phyloP scores from a whole-genome alignment of 257 asterid species.

The Solanum ossicruentum region DNA sequence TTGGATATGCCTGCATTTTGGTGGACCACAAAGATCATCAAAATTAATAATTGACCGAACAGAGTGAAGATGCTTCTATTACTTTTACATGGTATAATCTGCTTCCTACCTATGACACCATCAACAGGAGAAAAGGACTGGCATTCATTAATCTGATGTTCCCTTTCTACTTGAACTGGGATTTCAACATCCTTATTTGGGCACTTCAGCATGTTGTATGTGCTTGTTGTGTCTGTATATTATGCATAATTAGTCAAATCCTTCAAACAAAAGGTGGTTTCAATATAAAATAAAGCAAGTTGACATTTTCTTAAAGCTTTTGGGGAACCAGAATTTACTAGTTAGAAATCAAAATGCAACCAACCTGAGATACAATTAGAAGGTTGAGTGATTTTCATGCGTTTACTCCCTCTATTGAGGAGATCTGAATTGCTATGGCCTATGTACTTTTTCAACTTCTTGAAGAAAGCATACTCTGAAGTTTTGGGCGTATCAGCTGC shows the following conservation, averaged over 20 bases:
- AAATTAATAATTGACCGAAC: not conserved
- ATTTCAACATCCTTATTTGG: slow-evolving; percentile 8
- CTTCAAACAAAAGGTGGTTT: not conserved
- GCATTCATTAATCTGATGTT: slow-evolving; percentile 13
- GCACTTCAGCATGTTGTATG: slow-evolving; percentile 11
- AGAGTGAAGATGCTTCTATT: not conserved
- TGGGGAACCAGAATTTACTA: not conserved
- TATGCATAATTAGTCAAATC: not conserved
- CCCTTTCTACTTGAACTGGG: slow-evolving; percentile 24
- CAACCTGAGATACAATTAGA: slow-evolving; percentile 24
- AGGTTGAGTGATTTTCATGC: slow-evolving; percentile 6
- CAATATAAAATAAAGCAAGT: not conserved
- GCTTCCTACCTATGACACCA: not conserved
- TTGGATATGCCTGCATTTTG: slow-evolving; percentile 31
- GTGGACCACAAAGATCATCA: not conserved
- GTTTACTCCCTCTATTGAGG: slow-evolving; percentile 12
- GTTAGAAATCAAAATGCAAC: not conserved
- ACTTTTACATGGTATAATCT: not conserved
- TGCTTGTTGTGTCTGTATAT: slow-evolving; percentile 18
- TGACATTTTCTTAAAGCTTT: not conserved
- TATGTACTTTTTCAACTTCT: slow-evolving; percentile 42
- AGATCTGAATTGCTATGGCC: slow-evolving; percentile 10
- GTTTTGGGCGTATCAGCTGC: slow-evolving; percentile 70
- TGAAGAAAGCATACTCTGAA: slow-evolving; percentile 73
- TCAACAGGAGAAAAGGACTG: slow-evolving; percentile 23